These are phyloP conservation scores for Podosphaera xanthii DNA, from an alignment of 2,329 filamentous ascomycete species.

Conservation along the genomic window DNA sequence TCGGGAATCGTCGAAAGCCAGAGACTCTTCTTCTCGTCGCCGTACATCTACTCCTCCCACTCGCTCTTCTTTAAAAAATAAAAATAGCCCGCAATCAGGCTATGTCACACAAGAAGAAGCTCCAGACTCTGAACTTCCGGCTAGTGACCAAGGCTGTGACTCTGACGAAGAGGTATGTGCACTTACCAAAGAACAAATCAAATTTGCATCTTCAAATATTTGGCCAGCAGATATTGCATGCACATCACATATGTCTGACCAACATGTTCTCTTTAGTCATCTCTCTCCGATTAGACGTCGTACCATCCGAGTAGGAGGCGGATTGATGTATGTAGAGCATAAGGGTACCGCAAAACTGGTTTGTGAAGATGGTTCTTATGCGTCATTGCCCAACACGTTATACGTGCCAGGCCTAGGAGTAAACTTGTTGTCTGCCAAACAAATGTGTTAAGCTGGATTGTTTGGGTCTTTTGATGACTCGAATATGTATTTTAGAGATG, in stretches of 20 bases:
- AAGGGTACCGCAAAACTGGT: background rate
- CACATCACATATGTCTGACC: background rate
- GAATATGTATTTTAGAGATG: too few relatives aligned
- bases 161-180: background rate
- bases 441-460: background rate
- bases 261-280: background rate
- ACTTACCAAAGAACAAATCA: background rate
- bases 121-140: background rate
- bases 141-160: background rate
- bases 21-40: background rate
- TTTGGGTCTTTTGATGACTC: too few relatives aligned
- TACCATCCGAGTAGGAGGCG: background rate
- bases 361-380: background rate
- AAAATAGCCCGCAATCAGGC: background rate
- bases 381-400: background rate
- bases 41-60: background rate
- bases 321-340: background rate
- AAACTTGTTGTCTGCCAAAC: background rate
- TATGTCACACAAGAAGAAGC: background rate
- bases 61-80: background rate
- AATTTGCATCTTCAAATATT: background rate
- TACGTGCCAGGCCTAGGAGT: background rate
- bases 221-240: background rate
- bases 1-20: background rate
- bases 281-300: background rate